These are phyloP conservation scores for Leptodontidium sp. DNA, from an alignment of 2,329 filamentous ascomycete species.

Conservation along the genomic window DNA sequence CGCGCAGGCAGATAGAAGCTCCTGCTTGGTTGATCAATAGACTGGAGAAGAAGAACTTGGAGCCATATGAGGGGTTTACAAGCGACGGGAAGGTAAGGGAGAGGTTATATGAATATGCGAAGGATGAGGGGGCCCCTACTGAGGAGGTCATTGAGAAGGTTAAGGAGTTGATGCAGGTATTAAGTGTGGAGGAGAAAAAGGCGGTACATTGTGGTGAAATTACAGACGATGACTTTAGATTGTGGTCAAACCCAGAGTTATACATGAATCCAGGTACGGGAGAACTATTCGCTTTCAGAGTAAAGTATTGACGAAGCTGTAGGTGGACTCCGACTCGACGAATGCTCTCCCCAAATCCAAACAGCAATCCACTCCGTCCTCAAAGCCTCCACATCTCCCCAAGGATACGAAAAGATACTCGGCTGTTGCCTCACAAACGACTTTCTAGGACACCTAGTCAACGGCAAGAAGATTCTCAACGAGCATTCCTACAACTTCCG, in stretches of 20 bases:
- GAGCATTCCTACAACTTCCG: constrained; percentile 45
- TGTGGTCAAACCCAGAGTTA: constrained; percentile 46
- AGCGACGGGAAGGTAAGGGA: constrained; percentile 42
- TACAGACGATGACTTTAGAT: constrained; percentile 42
- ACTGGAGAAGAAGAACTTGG: constrained; percentile 44
- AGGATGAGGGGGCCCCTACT: constrained; percentile 45
- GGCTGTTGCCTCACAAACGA: constrained; percentile 43
- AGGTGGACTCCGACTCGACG: constrained; percentile 43
- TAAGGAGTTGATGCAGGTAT: constrained; percentile 33
- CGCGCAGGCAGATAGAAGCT: constrained; percentile 43
- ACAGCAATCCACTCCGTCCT: constrained; percentile 40
- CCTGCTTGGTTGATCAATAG: constrained; percentile 46
- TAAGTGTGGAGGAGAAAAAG: constrained; percentile 38
- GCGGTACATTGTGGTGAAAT: constrained; percentile 40
- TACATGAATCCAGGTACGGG: constrained; percentile 43
- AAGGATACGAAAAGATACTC: constrained; percentile 42
- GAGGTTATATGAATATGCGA: constrained; percentile 40
- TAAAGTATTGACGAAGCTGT: background rate
- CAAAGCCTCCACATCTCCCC: constrained; percentile 38
- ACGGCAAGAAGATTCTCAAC: constrained; percentile 43
- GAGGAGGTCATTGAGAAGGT: constrained; percentile 36
- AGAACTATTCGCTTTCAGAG: background rate
- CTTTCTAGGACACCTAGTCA: constrained; percentile 43
- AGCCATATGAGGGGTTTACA: constrained; percentile 45
- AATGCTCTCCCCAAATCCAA: constrained; percentile 38